phyloP scores from a whole-genome alignment of 495 filamentous ascomycete genomes.

The Talaromyces nanjingensis region DNA sequence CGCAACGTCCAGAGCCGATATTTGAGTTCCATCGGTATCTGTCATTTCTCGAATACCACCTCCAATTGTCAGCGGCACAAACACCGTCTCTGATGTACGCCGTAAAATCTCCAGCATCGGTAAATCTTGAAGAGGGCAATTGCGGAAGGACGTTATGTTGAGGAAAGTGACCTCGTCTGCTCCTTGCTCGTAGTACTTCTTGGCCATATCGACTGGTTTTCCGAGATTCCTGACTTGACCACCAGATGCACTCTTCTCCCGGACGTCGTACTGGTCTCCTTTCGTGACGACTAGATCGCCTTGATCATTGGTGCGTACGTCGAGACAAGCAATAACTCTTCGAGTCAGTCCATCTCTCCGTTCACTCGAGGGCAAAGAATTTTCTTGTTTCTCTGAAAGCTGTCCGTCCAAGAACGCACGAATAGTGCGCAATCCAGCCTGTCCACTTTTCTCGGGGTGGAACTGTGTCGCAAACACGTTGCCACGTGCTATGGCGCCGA shows the following conservation, averaged over 20 bases:
- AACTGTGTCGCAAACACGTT: slow-evolving; percentile 92
- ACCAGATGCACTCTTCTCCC: slow-evolving; percentile 69
- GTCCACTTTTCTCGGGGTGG: slow-evolving; percentile 94
- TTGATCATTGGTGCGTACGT: slow-evolving; percentile 92
- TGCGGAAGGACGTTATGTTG: slow-evolving; percentile 96
- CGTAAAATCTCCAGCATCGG: slow-evolving; percentile 95
- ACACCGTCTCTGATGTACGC: slow-evolving; percentile 81
- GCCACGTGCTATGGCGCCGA: slow-evolving; percentile 78
- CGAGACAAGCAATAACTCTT: slow-evolving; percentile 89
- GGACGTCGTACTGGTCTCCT: slow-evolving; percentile 98
- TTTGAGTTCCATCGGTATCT: slow-evolving; percentile 80
- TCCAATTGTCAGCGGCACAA: slow-evolving; percentile 94
- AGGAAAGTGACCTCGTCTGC: slow-evolving; percentile 95
- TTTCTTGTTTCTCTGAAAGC: slow-evolving; percentile 23
- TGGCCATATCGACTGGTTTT: slow-evolving; percentile 92
- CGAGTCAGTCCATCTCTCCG: slow-evolving; percentile 61
- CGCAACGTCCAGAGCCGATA: slow-evolving; percentile 84
- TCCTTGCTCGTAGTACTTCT: slow-evolving; percentile 91
- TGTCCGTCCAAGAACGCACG: slow-evolving; percentile 76
- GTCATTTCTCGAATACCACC: slow-evolving; percentile 89
- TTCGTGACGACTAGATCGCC: slow-evolving; percentile 97
- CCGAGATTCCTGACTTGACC: slow-evolving; percentile 86
- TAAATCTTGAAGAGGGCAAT: slow-evolving; percentile 83
- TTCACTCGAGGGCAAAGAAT: slow-evolving; percentile 14
- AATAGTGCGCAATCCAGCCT: slow-evolving; percentile 74